Evolutionary conservation across 495 filamentous ascomycete genomes (phyloP), one percentile per base, ranked within the genome.

Genomic region (Penicillium cosmopolitanum): DNA sequence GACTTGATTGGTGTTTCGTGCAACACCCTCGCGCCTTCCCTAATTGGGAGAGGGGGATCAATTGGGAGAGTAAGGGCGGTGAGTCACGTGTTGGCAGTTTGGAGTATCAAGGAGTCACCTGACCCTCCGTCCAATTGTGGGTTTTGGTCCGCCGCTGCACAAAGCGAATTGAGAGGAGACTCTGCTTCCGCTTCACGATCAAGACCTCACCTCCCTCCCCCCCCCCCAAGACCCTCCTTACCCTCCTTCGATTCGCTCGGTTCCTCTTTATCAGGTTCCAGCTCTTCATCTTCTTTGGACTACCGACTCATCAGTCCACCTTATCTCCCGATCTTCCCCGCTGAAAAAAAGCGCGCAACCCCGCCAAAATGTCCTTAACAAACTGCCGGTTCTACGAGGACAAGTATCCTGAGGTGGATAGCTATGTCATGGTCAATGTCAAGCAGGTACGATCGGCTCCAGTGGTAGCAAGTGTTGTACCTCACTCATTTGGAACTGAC

Each of bases 311-410:
- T 56, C 55, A 58, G 51, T 58, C 51, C 57, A 38, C 25, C 61
- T 64, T 58, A 40, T 40, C 31, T 58, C 62, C 60, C 50, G 48
- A 43, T 53, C 44, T 54, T 58, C 58, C 48, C 63, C 60, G 63
- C 66, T 53, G 67, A 66, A 64, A 62, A 44, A 65, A 50, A 75
- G 63, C 73, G 70, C 72, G 75, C 72, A 75, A 78, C 75, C 74
- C 77, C 78, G 72, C 77, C 74, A 82, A 73, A 59, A 98, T 98
- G 94, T 98, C 95, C 70, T 87, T 97, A 78, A 97, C 93, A 71
- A 97, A 97, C 82, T 97, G 91, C 78, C 93, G 95, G 55, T 98
- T 96, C 77, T 98, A 98, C 79, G 94, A 97, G 83, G 93, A 96
- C 73, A 96, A 96, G 74, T 98, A 92, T 72, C 95, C 95, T 43